Evolutionary conservation across 768 basidiomycete species (phyloP).

Genomic region (Cyclocybe cylindracea): DNA sequence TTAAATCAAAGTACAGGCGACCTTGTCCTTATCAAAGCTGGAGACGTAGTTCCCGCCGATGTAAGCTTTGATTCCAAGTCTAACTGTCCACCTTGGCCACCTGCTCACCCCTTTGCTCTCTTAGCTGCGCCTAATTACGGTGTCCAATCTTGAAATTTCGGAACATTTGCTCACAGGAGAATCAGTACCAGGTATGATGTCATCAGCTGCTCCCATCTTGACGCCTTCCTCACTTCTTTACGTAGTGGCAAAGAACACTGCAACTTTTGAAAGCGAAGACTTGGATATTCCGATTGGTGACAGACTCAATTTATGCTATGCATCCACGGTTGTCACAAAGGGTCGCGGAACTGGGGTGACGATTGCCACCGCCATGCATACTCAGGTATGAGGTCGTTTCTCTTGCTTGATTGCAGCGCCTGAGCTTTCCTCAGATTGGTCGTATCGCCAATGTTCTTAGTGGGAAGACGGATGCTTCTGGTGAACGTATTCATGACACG

Average conservation of each 20-base stretch:
- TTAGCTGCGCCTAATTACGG: conserved; percentile 42
- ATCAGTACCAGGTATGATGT: conserved; percentile 40
- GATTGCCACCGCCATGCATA: conserved; percentile 51
- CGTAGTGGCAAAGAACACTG: conserved; percentile 39
- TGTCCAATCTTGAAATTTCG: conserved; percentile 48
- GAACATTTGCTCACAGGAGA: conserved; percentile 57
- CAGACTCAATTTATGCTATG: conserved; percentile 43
- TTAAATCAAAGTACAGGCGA: conserved; percentile 27
- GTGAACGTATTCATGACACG: conserved; percentile 11
- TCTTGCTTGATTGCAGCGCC: not conserved
- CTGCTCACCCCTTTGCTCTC: not conserved
- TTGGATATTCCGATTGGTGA: conserved; percentile 41
- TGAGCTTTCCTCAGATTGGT: conserved; percentile 27
- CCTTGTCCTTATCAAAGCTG: conserved; percentile 37
- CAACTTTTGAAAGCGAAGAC: conserved; percentile 28
- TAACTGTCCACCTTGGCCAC: not conserved
- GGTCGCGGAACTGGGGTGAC: conserved; percentile 51
- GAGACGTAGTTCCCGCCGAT: conserved; percentile 48
- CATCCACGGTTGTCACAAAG: conserved; percentile 45
- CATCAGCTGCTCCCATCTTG: not conserved
- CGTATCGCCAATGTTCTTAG: conserved; percentile 37
- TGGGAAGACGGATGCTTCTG: conserved; percentile 20
- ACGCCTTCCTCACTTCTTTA: not conserved
- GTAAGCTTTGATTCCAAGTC: conserved; percentile 17
- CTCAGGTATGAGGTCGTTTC: conserved; percentile 41